A percentile compares a stretch with the other conserved stretches of the same genome.
Conservation (phyloP, 495 filamentous ascomycete species). For the Trichoderma gamsii region DNA sequence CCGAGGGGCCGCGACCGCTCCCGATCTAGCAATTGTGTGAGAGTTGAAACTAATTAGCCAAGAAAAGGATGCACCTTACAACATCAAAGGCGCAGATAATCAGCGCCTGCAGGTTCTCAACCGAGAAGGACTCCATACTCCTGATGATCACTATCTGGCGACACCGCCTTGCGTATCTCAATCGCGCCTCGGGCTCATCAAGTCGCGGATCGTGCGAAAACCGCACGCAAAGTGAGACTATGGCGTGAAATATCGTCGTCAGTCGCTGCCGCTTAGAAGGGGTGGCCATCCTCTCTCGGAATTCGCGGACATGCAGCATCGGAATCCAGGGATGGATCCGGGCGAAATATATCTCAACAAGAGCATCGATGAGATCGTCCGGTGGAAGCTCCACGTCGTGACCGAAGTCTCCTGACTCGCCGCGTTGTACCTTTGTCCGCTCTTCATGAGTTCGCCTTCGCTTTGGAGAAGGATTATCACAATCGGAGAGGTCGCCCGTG, state of each 20-base stretch:
- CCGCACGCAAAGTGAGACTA: conserved; percentile 19
- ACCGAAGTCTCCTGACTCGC: conserved; percentile 4
- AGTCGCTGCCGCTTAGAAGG: conserved; percentile 16
- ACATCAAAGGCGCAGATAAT: conserved; percentile 30
- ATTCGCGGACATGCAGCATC: conserved; percentile 30
- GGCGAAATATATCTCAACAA: conserved; percentile 29
- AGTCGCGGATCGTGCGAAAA: conserved; percentile 23
- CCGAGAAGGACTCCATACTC: conserved; percentile 31
- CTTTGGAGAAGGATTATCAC: too few relatives aligned
- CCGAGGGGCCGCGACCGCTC: conserved; percentile 23
- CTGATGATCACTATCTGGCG: conserved; percentile 26
- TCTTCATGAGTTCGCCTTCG: too few relatives aligned
- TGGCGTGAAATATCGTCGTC: conserved; percentile 29
- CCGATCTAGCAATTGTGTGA: conserved; percentile 24
- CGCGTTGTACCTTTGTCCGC: too few relatives aligned
- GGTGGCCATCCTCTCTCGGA: conserved; percentile 15
- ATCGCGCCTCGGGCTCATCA: conserved; percentile 20
- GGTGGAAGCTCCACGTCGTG: neutral
- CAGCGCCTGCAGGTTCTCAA: conserved; percentile 35
- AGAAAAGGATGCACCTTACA: conserved; percentile 20
- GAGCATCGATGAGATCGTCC: conserved; percentile 15
- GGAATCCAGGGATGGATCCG: conserved; percentile 38
- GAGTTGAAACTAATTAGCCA: neutral
- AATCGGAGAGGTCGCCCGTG: too few relatives aligned
- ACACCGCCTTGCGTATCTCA: conserved; percentile 20